Conservation (phyloP, 192 early-diverging fungal species). For the Paraglomus brasilianum region DNA sequence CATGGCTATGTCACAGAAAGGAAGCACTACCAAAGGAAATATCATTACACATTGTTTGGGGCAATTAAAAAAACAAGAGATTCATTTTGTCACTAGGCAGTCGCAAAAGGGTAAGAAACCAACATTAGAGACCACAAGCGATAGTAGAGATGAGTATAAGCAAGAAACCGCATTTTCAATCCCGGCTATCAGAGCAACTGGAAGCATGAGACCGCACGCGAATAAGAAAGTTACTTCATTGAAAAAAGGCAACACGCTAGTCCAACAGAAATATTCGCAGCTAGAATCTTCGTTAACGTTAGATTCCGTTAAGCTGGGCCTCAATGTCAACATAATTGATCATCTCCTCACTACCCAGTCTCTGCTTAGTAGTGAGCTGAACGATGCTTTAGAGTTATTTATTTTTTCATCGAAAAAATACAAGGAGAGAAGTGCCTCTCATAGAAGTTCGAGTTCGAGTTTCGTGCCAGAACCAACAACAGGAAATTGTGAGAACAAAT, state of each 20-base stretch:
- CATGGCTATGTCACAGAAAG: slow-evolving; percentile 43
- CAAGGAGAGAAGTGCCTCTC: slow-evolving; percentile 2
- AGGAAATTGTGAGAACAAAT: slow-evolving; percentile 7
- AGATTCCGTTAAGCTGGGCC: slow-evolving; percentile 50
- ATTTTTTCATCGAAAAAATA: slow-evolving; percentile 47
- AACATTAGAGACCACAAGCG: background rate
- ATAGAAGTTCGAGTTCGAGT: background rate
- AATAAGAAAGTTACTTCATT: slow-evolving; percentile 23
- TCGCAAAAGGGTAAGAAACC: slow-evolving; percentile 33
- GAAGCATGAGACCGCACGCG: slow-evolving; percentile 36
- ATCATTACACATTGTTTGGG: slow-evolving; percentile 40
- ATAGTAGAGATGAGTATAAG: slow-evolving; percentile 36
- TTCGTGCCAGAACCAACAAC: background rate
- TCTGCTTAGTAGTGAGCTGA: slow-evolving; percentile 70
- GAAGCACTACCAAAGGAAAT: background rate
- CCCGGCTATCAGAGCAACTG: slow-evolving; percentile 52
- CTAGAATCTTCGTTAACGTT: slow-evolving; percentile 53
- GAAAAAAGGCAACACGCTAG: slow-evolving; percentile 33
- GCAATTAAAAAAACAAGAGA: slow-evolving; percentile 51
- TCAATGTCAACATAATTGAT: slow-evolving; percentile 71
- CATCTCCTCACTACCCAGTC: slow-evolving; percentile 78
- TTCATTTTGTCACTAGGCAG: slow-evolving; percentile 49
- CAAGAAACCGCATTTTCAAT: slow-evolving; percentile 50
- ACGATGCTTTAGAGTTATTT: slow-evolving; percentile 69
- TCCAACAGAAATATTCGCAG: slow-evolving; percentile 37